These are phyloP conservation scores for Dothidotthia symphoricarpi DNA, from an alignment of 2,329 filamentous ascomycete species.

Conservation along the genomic window DNA sequence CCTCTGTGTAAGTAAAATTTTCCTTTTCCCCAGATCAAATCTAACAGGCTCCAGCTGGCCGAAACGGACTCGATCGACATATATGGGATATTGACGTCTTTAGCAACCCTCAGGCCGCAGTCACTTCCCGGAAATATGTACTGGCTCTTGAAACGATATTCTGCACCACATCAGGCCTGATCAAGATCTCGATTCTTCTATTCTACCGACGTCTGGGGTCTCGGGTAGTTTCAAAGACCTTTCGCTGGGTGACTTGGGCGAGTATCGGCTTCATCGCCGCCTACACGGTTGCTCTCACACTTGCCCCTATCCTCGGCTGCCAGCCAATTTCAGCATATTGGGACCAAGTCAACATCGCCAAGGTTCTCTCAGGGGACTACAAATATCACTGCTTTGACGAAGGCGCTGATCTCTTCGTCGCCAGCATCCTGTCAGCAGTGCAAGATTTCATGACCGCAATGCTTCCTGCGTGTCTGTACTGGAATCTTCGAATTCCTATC, in stretches of 20 bases:
- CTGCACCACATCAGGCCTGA: conserved; percentile 26
- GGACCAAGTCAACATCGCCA: conserved; percentile 24
- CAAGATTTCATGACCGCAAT: conserved; percentile 35
- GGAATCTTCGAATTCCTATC: conserved; percentile 29
- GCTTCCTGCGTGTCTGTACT: conserved; percentile 34
- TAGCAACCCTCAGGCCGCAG: conserved; percentile 7
- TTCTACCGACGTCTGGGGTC: conserved; percentile 33
- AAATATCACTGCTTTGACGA: conserved; percentile 34
- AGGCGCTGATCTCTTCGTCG: conserved; percentile 30
- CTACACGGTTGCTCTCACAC: conserved; percentile 26
- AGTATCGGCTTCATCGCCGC: conserved; percentile 28
- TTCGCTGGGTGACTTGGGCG: conserved; percentile 26
- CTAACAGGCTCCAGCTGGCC: conserved; percentile 18
- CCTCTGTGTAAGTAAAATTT: conserved; percentile 20
- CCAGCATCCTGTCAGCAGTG: conserved; percentile 25
- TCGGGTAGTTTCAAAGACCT: conserved; percentile 24
- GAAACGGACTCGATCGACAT: conserved; percentile 25
- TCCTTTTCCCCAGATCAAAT: neutral
- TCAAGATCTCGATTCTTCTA: conserved; percentile 37
- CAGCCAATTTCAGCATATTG: conserved; percentile 33
- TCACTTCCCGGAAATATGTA: conserved; percentile 27
- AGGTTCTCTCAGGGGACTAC: conserved; percentile 19
- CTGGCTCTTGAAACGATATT: conserved; percentile 29
- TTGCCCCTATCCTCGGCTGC: conserved; percentile 32
- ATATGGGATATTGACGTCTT: conserved; percentile 26